These are phyloP conservation scores for Backusella circina DNA, from an alignment of 192 early-diverging fungal species.

Conservation along the genomic window DNA sequence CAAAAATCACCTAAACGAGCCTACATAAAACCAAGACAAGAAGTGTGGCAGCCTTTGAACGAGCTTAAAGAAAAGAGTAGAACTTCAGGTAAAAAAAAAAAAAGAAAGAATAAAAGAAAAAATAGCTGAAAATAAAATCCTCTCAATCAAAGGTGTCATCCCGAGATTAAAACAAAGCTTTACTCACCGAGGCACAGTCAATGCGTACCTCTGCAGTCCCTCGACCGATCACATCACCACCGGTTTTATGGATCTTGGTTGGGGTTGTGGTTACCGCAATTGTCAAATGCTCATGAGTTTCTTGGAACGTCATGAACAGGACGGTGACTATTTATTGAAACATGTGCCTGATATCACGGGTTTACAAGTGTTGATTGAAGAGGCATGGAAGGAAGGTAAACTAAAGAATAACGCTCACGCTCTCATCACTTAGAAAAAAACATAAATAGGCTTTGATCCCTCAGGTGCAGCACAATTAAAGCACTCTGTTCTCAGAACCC, in stretches of 20 bases:
- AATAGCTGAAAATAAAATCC: neutral
- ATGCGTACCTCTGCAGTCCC: constrained; percentile 24
- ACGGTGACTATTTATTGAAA: constrained; percentile 4
- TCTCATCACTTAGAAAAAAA: neutral
- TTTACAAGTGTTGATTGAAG: constrained; percentile 53
- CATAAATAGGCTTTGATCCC: constrained; percentile 46
- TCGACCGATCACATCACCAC: constrained; percentile 24
- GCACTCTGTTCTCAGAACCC: constrained; percentile 48
- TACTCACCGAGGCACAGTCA: constrained; percentile 11
- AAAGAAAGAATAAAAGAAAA: neutral
- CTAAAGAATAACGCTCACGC: neutral
- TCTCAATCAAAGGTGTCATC: neutral
- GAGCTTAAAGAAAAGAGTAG: neutral
- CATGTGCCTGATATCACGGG: constrained; percentile 36
- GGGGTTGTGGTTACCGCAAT: constrained; percentile 75
- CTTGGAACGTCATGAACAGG: constrained; percentile 18
- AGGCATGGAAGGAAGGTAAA: constrained; percentile 51
- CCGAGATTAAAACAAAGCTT: neutral
- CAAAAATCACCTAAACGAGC: neutral
- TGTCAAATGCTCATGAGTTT: constrained; percentile 63
- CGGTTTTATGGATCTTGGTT: constrained; percentile 47
- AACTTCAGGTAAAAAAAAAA: constrained; percentile 1
- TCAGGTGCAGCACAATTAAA: constrained; percentile 52
- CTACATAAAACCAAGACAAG: neutral
- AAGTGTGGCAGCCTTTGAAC: neutral